Percentiles rank a stretch among this genome's conserved stretches.
Conservation (phyloP, 1,284 basidiomycete genomes). For the Ustilago nuda region DNA sequence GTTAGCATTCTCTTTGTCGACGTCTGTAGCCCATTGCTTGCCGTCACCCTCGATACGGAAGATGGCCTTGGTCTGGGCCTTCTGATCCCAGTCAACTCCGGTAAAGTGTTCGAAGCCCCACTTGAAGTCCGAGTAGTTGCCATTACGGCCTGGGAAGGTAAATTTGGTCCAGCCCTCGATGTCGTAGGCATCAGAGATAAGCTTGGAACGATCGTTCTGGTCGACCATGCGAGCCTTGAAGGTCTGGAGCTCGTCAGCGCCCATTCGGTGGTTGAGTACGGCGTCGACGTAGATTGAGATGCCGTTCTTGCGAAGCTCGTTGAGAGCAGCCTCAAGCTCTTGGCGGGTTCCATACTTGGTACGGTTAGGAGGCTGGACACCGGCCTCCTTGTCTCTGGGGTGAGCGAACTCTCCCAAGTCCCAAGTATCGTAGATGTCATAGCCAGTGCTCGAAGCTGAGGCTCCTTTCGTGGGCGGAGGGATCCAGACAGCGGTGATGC, state of each 20-base stretch:
- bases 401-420: conserved; percentile 81
- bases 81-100: conserved; percentile 89
- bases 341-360: conserved; percentile 94
- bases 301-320: conserved; percentile 70
- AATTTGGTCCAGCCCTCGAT: conserved; percentile 73
- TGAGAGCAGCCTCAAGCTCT: conserved; percentile 79
- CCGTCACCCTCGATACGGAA: conserved; percentile 73
- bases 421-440: conserved; percentile 68
- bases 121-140: conserved; percentile 74
- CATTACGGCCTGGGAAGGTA: conserved; percentile 81
- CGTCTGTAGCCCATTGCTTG: conserved; percentile 72
- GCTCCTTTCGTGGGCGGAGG: conserved; percentile 70
- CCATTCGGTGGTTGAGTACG: conserved; percentile 74
- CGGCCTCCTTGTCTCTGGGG: conserved; percentile 79
- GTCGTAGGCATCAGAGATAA: conserved; percentile 45
- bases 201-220: conserved; percentile 45
- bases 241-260: conserved; percentile 82
- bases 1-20: conserved; percentile 70
- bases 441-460: conserved; percentile 70
- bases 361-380: conserved; percentile 67
- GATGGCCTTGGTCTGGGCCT: conserved; percentile 76
- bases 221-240: conserved; percentile 71
- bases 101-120: conserved; percentile 70
- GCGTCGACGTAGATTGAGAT: conserved; percentile 71
- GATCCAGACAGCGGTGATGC: conserved; percentile 83